Base-by-base conservation (phyloP, 768 basidiomycete genomes). In the Leccinum aurantiacum region DNA sequence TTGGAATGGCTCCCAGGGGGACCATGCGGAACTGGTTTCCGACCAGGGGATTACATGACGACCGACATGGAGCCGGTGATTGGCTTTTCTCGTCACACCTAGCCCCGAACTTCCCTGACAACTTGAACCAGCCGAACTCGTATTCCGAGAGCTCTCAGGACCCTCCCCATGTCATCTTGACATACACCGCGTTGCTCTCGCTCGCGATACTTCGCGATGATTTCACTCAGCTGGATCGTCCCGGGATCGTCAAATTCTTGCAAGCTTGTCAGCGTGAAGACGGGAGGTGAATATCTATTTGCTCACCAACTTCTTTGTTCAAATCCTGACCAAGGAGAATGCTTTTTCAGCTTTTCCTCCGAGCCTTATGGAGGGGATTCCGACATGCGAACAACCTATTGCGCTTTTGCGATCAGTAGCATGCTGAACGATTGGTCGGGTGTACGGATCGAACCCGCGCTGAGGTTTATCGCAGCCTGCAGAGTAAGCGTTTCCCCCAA, bases 171-270 rank as follows among this genome's bases (percentile, higher is more conserved):
- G 77, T 98, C 15, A 93, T 97, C 57, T 91, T 94, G 83, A 95
- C 95, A 8, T 99, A 98, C 68, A 93, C 94, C 1, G 93, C 95
- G 0, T 71, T 99, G 11, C 76, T 97, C 4, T 82, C 85, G 0
- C 86, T 99, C 11, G 85, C 89, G 0, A 88, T 97, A 62, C 80
- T 99, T 25, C 82, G 90, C n/a, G 96, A 97, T 68, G 87, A 92
- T 64, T 89, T 95, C 66, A 73, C 82, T 35, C 77, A 76, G 57
- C 77, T 99, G 24, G 84, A 98, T 67, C 81, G 87, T 29, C 41
- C 74, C 15, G 92, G 89, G 0, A 75, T 98, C n/a, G 63, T 85
- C 14, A 69, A 66, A 19, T 89, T 96, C 61, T 67, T 99, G 7
- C 77, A 78, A 19, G 72, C 84, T 14, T 94, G 92, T 65, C 94